Base-by-base conservation (phyloP, 225 moss, liverwort and hornwort genomes). In the Pseudoscleropodium purum region DNA sequence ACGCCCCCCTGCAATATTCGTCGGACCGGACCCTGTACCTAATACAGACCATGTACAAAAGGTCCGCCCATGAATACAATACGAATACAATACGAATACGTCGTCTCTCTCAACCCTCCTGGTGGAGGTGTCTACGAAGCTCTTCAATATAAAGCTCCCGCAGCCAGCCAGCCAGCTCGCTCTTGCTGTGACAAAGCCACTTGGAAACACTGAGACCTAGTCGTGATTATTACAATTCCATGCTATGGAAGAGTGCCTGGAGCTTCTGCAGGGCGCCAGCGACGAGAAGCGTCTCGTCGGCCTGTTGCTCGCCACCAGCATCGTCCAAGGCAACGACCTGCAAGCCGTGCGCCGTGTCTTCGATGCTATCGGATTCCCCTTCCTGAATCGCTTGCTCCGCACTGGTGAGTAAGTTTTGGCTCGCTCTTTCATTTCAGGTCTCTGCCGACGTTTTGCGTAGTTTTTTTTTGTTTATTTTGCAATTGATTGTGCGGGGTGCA, bases 221-320 rank as follows among this genome's bases (percentile, higher is more conserved):
- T 80, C 29, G 79, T 47, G 85, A 69, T 69, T 49, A 57, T 16
- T 26, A 60, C 83, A 11, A 60, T 60, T 79, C 39, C 81, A 81
- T 90, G 88, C 89, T 14, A 95, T 97, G 96, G 98, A 98, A 83
- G 97, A 98, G 82, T 99, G 98, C 89, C 69, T 99, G 90, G 94
- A 90, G 92, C 96, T 99, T 15, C 92, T 99, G 15, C 88, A 94
- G 70, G 96, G 98, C 39, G 77, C 87, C 85, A 95, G 92, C 67
- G 98, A 99, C 83, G 98, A 99, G 89, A 95, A 96, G 92, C 94
- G 97, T 60, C 90, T 99, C n/a, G 96, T 96, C 13, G 98, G 98
- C 54, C 94, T 99, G 29, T 67, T 99, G 81, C 89, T 99, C 66
- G 96, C 96, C 61, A 99, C 98, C 82, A 99, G 94, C 89, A 95